These are phyloP conservation scores for Niveomyces coronatus DNA, from an alignment of 2,329 filamentous ascomycete genomes.

Conservation along the genomic window DNA sequence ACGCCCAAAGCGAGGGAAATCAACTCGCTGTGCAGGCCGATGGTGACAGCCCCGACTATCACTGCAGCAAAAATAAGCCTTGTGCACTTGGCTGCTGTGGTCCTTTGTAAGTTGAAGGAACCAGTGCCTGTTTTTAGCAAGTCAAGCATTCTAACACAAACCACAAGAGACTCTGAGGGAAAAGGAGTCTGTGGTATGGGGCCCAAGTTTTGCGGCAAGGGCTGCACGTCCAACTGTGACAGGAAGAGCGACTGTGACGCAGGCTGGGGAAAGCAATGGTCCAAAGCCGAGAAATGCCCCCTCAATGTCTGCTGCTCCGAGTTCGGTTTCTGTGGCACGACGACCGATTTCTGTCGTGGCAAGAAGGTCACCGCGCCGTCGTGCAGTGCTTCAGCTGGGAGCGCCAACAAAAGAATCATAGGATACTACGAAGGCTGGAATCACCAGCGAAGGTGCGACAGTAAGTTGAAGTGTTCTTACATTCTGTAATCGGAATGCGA, in stretches of 20 bases:
- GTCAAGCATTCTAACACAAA: neutral
- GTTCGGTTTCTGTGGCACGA: conserved; percentile 24
- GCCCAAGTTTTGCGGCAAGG: conserved; percentile 10
- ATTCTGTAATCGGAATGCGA: no score
- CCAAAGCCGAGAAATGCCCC: conserved; percentile 18
- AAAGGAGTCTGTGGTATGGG: neutral
- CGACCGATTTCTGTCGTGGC: conserved; percentile 16
- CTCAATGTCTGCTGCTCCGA: conserved; percentile 28
- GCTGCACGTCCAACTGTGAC: conserved; percentile 15
- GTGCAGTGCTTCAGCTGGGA: conserved; percentile 1
- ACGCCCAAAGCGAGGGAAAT: neutral
- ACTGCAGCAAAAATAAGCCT: conserved; percentile 5
- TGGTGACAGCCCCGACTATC: neutral
- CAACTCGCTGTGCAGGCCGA: neutral
- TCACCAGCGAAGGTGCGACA: conserved; percentile 13
- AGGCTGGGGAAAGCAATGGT: conserved; percentile 20
- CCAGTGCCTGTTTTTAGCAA: neutral
- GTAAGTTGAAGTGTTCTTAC: no score
- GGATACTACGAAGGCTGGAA: conserved; percentile 25
- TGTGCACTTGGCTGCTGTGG: conserved; percentile 15
- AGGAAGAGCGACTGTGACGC: conserved; percentile 21
- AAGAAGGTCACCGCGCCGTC: conserved; percentile 10
- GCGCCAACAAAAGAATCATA: conserved; percentile 12
- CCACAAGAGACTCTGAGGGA: neutral
- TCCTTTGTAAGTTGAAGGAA: conserved; percentile 5